Percentiles rank a stretch among this genome's conserved stretches.
Evolutionary conservation across 306 rosid genomes (phyloP).

Genomic region (Pachyrhizus erosus): DNA sequence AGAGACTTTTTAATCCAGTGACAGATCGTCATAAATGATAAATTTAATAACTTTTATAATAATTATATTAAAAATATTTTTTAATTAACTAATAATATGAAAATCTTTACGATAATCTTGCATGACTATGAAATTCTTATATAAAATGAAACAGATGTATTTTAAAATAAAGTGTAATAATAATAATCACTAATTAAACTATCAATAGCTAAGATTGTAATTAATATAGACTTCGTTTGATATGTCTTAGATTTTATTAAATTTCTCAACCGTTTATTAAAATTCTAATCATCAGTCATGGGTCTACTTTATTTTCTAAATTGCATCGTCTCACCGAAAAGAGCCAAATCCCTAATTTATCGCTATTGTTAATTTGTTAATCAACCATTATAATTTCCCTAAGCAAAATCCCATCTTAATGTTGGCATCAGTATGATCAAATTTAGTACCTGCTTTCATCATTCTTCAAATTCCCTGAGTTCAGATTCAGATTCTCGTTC

Average conservation of each 20-base stretch:
- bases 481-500: constrained; percentile 30
- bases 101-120: neutral
- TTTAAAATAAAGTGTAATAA: no score
- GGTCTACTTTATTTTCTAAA: neutral
- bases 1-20: neutral
- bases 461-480: constrained; percentile 48
- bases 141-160: no score
- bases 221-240: neutral
- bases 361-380: neutral
- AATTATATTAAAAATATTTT: neutral
- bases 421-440: constrained; percentile 23
- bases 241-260: neutral
- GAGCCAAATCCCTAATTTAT: neutral
- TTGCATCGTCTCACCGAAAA: neutral
- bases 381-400: neutral
- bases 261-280: neutral
- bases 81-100: neutral
- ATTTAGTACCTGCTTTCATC: constrained; percentile 56
- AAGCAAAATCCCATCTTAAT: neutral
- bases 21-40: neutral
- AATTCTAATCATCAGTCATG: neutral
- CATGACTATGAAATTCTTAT: neutral
- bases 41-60: neutral
- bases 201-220: neutral
- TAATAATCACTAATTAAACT: neutral